Conservation (phyloP, 805 yeast genomes). For the Aciculoconidium aculeatum region DNA sequence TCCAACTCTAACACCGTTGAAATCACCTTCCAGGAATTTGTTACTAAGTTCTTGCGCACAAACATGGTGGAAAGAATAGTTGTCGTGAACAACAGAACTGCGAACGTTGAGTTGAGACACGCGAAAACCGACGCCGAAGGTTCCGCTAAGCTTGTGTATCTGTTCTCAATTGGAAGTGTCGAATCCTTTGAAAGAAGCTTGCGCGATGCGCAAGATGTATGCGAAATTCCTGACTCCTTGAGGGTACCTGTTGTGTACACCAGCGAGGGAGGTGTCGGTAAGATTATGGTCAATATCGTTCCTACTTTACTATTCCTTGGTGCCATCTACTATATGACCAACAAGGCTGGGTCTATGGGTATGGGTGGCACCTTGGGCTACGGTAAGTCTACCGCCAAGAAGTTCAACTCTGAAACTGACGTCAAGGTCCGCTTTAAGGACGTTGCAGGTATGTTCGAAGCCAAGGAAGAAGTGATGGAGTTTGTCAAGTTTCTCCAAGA, state of each 20-base stretch:
- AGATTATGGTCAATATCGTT: slow-evolving; percentile 62
- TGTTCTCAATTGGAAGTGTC: slow-evolving; percentile 82
- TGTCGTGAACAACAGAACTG: slow-evolving; percentile 73
- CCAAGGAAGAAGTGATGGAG: slow-evolving; percentile 96
- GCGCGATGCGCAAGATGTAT: slow-evolving; percentile 67
- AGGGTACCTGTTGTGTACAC: slow-evolving; percentile 79
- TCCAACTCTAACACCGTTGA: slow-evolving; percentile 31
- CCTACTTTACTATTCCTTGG: slow-evolving; percentile 91
- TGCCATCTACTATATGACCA: slow-evolving; percentile 79
- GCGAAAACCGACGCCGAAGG: slow-evolving; percentile 34
- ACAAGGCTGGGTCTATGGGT: slow-evolving; percentile 59
- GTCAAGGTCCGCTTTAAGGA: slow-evolving; percentile 85
- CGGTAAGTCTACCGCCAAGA: slow-evolving; percentile 87
- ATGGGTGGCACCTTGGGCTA: slow-evolving; percentile 77
- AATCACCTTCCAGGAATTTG: slow-evolving; percentile 89
- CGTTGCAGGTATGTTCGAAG: slow-evolving; percentile 97
- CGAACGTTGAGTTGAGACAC: slow-evolving; percentile 64
- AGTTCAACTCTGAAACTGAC: slow-evolving; percentile 87
- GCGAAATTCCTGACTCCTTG: slow-evolving; percentile 53
- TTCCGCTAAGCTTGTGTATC: too few relatives aligned
- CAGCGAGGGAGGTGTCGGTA: slow-evolving; percentile 61
- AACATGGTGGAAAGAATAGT: slow-evolving; percentile 69
- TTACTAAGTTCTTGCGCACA: slow-evolving; percentile 64
- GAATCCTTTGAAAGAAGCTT: slow-evolving; percentile 82
- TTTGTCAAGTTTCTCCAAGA: slow-evolving; percentile 89